Evolutionary conservation across 768 basidiomycete genomes (phyloP), one percentile per base, ranked within the genome.

Genomic region (Macrolepiota dolichaula): DNA sequence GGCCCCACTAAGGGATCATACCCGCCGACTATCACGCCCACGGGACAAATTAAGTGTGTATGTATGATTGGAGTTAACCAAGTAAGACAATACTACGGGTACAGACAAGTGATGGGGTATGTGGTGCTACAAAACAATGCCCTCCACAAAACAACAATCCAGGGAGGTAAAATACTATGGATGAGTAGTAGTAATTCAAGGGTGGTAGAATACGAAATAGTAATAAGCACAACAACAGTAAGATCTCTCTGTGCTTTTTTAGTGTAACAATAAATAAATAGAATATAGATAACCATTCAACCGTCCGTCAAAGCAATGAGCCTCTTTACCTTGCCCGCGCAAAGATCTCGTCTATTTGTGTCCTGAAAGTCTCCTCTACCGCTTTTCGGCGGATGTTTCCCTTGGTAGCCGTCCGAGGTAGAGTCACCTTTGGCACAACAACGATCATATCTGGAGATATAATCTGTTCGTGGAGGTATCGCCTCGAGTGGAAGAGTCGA

Each of bases 381-480:
- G 88, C 89, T 65, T 79, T 83, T 49, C 91, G 82, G 53, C 91
- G 85, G 64, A 92, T 87, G 68, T 92, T 92, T 29, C 91, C 90
- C 75, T 92, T 92, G 12, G 91, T 91, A 19, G 84, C 85, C 0
- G 91, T 92, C 64, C 91, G 79, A 40, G 91, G 91, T 46, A 92
- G 80, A 1, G 87, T 82, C n/a, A 81, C 79, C 46, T 77, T 75
- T 27, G 84, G 78, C 17, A 91, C 89, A 46, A 92, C 74, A 62
- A 92, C 73, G 61, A 92, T 81, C 80, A 89, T 82, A 52, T 86
- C 79, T 3, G 82, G 65, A 6, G 79, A 82, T 4, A 79, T 81
- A 74, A 92, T 87, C 40, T 89, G 87, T 70, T 92, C 91, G 72
- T 92, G 91, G 54, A 90, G 74, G 70, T 92, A 92, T 58, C 89